Evolutionary conservation across 2,329 filamentous ascomycete genomes (phyloP), one percentile per base, ranked within the genome.

Genomic region (Paraphaeosphaeria sporulosa): DNA sequence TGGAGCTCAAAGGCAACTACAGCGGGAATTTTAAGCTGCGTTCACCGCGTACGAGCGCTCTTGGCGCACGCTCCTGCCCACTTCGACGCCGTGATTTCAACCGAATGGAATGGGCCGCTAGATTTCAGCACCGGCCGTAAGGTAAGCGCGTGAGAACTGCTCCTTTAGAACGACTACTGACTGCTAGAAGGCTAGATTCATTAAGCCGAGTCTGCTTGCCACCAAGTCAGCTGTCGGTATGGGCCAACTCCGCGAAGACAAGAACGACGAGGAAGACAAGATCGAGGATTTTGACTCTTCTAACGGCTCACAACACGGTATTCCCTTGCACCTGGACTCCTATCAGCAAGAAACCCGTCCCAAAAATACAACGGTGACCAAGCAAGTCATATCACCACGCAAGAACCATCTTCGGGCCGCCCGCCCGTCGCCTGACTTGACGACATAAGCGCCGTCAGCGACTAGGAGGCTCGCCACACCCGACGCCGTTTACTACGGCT

Each of bases 401-500:
- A n/a, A n/a, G n/a, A n/a, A n/a, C n/a, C n/a, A n/a, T n/a, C n/a
- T n/a, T n/a, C n/a, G n/a, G n/a, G n/a, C n/a, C n/a, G n/a, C n/a
- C n/a, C n/a, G n/a, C n/a, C n/a, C n/a, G n/a, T n/a, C n/a, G n/a
- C n/a, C n/a, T n/a, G n/a, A n/a, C n/a, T n/a, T 30, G 58, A 60
- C 64, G 55, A 56, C 64, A 62, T 55, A 60, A 55, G 49, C 51
- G 50, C 63, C 61, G 70, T 71, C 63, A 67, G 67, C 69, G 65
- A 36, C 62, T 43, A 69, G 63, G 61, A 61, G 60, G 57, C 57
- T 72, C 63, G 67, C 66, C 64, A 69, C 65, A 71, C 57, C 67
- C 68, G 65, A 67, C 67, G 66, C 68, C 66, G 71, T 66, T 60
- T 47, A 56, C 60, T 62, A 63, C 60, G 62, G 68, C 66, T 62